Evolutionary conservation across 2,329 filamentous ascomycete species (phyloP), one percentile per base, ranked within the genome.

Genomic region (Phoma herbarum): DNA sequence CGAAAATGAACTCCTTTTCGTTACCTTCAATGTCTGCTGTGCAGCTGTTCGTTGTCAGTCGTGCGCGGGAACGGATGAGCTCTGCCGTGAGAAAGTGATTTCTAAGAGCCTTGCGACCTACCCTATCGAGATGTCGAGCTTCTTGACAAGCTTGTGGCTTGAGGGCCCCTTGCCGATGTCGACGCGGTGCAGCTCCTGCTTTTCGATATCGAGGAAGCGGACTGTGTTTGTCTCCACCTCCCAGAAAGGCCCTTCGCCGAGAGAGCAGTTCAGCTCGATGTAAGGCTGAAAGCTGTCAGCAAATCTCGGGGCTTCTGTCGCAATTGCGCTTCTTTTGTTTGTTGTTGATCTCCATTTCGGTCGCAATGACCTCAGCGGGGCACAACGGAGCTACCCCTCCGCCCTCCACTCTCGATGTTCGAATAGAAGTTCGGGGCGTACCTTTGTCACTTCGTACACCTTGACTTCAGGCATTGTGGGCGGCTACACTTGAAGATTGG

Each of bases 131-230:
- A 81, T 80, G 45, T 82, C 80, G 9, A 90, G 89, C 63, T 86
- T 82, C 49, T 72, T 72, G 60, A 90, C 75, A 52, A 80, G 74
- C 63, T 77, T 78, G 73, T 85, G 74, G 35, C 90, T 91, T 4
- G 79, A 79, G 16, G 86, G 85, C 0, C 89, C 90, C 59, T 85
- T 80, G 46, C 77, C 73, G 23, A 96, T 81, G 68, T 91, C 84
- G 59, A 95, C 83, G 46, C 85, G 84, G 79, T 95, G 90, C 44
- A 97, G 73, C 61, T 88, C 86, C 73, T 90, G 85, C 73, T 90
- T 87, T 76, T 89, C 90, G 78, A 97, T 93, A 78, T 97, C 93
- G 61, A 93, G 86, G 75, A 92, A 93, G 63, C 91, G 90, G 58
- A 94, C 80, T 45, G 81, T 84, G 75, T 90, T 84, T 49, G 84